Evolutionary conservation across 2,329 filamentous ascomycete species (phyloP), one percentile per base, ranked within the genome.

Genomic region (Blumeria graminis): DNA sequence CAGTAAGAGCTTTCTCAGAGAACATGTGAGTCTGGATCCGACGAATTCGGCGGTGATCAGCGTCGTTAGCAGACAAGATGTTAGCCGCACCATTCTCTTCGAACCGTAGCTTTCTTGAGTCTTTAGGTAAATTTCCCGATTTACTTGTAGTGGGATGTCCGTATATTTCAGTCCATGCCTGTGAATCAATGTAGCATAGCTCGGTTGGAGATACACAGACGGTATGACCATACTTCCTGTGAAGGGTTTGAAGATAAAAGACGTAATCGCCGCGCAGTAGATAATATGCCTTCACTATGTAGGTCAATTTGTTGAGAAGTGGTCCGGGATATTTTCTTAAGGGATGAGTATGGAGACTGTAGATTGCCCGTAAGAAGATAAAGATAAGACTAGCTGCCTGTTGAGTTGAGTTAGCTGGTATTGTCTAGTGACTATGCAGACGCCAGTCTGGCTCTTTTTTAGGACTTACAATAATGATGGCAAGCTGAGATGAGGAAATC

Each of bases 1-100:
- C 63, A 14, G 56, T 28, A 7, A 69, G 57, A 0, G 67, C 62
- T 54, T 63, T 64, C 3, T 61, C 62, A 3, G 66, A 68, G 51
- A 69, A 69, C 11, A 62, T 65, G 35, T 65, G 59, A 3, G 62
- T 58, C 10, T 68, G 57, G 11, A 63, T 54, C 50, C 62, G 63
- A 18, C 64, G 62, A 57, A 66, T 61, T n/a, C 62, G 62, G 6
- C 57, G 56, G 56, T 69, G 68, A 13, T 60, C 50, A 5, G 56
- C 59, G 3, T 45, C 36, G 6, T 43, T 53, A n/a, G 59, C 55
- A 11, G 6, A 13, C 6, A 52, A 1, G 3, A 52, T 52, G 32
- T 35, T 33, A 6, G 28, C 3, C 4, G 32, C 22, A 13, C 32
- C 32, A 52, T 28, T 52, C n/a, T 13, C 1, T 14, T 34, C 10